These are phyloP conservation scores for Fusarium aywerte DNA, from an alignment of 2,329 filamentous ascomycete species.

Conservation along the genomic window DNA sequence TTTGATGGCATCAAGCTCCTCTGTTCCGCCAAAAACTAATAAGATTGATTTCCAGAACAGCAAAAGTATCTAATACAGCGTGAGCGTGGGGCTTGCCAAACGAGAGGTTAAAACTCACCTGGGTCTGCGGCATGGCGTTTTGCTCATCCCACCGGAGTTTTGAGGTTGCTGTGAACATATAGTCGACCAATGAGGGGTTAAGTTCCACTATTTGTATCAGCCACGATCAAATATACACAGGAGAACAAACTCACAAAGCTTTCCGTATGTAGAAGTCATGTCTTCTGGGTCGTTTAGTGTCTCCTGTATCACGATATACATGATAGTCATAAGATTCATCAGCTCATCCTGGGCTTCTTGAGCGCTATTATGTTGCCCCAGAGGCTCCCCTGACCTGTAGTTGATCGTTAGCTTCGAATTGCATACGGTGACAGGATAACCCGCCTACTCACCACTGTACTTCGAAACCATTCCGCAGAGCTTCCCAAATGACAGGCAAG, in stretches of 20 bases:
- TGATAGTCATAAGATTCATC: constrained; percentile 71
- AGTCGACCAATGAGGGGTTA: constrained; percentile 75
- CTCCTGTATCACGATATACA: constrained; percentile 70
- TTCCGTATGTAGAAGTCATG: constrained; percentile 58
- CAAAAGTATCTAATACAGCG: constrained; percentile 70
- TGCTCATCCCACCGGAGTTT: constrained; percentile 79
- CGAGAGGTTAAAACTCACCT: constrained; percentile 57
- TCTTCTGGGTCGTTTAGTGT: constrained; percentile 63
- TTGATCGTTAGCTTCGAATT: constrained; percentile 44
- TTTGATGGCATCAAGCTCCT: constrained; percentile 80
- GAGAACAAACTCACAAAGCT: constrained; percentile 60
- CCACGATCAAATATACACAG: background rate
- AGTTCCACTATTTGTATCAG: constrained; percentile 60
- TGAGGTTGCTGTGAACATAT: constrained; percentile 75
- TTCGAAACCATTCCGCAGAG: constrained; percentile 62
- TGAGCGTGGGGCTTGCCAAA: constrained; percentile 35
- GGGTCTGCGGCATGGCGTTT: constrained; percentile 68
- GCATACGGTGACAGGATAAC: background rate
- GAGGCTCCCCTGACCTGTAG: constrained; percentile 59
- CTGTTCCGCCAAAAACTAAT: constrained; percentile 82
- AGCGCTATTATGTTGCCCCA: constrained; percentile 54
- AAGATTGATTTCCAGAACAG: constrained; percentile 93
- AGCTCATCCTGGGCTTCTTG: constrained; percentile 69
- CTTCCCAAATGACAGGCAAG: constrained; percentile 62
- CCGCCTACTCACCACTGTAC: constrained; percentile 60